A percentile compares a stretch with the other conserved stretches of the same genome.
Evolutionary conservation across 768 basidiomycete species (phyloP).

Genomic region (Suillus decipiens): DNA sequence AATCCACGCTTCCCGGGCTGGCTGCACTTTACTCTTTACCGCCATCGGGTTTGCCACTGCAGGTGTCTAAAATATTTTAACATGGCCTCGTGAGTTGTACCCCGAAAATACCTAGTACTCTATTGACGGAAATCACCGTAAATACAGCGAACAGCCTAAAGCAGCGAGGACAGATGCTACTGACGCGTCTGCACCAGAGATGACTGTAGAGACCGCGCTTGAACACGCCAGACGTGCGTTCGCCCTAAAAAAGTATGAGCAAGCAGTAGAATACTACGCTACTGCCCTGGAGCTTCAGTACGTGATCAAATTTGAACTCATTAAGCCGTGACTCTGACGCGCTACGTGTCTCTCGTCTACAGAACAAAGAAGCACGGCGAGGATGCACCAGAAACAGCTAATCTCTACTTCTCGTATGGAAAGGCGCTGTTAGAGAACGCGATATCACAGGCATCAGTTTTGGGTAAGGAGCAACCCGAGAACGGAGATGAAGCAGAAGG

Average conservation of each 20-base stretch:
- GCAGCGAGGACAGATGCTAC: conserved; percentile 8
- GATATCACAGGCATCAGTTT: conserved; percentile 79
- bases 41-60: conserved; percentile 2
- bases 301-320: conserved; percentile 39
- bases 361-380: conserved; percentile 81
- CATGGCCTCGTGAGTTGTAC: conserved; percentile 29
- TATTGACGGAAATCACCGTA: background rate
- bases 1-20: conserved; percentile 5
- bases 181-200: conserved; percentile 29
- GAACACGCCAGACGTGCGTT: conserved; percentile 88
- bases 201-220: conserved; percentile 55
- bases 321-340: conserved; percentile 18
- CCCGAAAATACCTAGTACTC: background rate
- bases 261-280: conserved; percentile 83
- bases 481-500: conserved; percentile 46
- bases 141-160: conserved; percentile 17
- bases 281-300: conserved; percentile 83
- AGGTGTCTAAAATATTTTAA: background rate
- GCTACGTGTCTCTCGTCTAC: conserved; percentile 3
- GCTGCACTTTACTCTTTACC: conserved; percentile 1
- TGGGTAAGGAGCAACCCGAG: conserved; percentile 83
- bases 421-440: conserved; percentile 93
- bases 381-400: conserved; percentile 80
- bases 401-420: conserved; percentile 89
- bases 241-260: conserved; percentile 83